Conservation (phyloP, 305 asterid genomes). For the Fraxinus velutina region DNA sequence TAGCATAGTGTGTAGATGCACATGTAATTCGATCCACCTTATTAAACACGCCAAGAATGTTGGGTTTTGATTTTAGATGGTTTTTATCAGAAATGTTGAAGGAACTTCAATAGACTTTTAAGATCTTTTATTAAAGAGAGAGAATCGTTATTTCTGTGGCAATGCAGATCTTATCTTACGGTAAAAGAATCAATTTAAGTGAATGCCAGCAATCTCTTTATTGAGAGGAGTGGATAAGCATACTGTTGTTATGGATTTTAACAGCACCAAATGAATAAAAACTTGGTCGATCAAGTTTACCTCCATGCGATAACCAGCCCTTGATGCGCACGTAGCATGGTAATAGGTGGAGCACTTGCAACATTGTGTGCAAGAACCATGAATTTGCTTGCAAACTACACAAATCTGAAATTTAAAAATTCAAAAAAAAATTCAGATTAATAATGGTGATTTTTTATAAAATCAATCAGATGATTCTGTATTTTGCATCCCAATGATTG, state of each 20-base stretch:
- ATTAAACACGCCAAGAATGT: not conserved
- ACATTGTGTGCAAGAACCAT: conserved; percentile 98
- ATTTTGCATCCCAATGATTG: not conserved
- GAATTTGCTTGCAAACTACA: conserved; percentile 97
- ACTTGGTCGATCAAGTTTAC: conserved; percentile 35
- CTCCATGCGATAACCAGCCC: conserved; percentile 99
- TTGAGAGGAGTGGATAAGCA: not conserved
- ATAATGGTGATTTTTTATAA: not conserved
- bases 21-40: not conserved
- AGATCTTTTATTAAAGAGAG: not conserved
- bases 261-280: not conserved
- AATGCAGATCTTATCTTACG: not conserved
- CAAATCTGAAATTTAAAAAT: conserved; percentile 64
- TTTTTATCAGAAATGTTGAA: not conserved
- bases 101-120: not conserved
- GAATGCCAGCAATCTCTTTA: not conserved
- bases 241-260: not conserved
- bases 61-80: not conserved
- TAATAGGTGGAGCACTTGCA: conserved; percentile 88
- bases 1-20: not conserved
- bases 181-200: not conserved
- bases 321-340: conserved; percentile 94
- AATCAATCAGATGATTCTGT: not conserved
- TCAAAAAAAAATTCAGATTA: conserved; percentile 12
- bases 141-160: not conserved